phyloP scores from a whole-genome alignment of 345 rosid genomes.

The Brassica juncea region DNA sequence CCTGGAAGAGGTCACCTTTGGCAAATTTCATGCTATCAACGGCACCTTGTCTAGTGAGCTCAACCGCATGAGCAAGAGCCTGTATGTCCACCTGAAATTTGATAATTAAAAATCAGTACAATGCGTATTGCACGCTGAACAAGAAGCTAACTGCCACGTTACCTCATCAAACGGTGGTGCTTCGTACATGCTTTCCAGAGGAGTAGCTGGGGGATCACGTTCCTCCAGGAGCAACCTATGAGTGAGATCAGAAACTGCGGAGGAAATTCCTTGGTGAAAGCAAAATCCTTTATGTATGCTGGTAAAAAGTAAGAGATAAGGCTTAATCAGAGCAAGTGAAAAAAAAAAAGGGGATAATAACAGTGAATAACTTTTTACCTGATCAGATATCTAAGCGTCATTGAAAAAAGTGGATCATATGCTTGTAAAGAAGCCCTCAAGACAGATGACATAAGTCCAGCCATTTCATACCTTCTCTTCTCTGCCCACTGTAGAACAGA shows the following conservation, averaged over 20 bases:
- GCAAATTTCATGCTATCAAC: constrained; percentile 93
- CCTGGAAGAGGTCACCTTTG: constrained; percentile 87
- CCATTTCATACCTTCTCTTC: constrained; percentile 84
- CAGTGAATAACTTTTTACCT: constrained; percentile 47
- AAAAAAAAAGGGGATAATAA: not conserved
- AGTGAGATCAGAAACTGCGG: constrained; percentile 86
- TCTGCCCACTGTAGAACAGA: constrained; percentile 79
- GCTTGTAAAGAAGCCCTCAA: constrained; percentile 85
- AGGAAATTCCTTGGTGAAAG: constrained; percentile 70
- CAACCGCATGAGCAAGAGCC: constrained; percentile 97
- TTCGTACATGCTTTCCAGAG: constrained; percentile 67
- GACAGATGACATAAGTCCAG: constrained; percentile 84
- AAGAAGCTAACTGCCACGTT: constrained; percentile 20
- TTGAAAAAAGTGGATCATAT: constrained; percentile 78
- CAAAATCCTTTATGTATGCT: constrained; percentile 90
- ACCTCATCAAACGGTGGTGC: constrained; percentile 97
- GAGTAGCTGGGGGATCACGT: constrained; percentile 78
- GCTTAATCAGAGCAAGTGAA: constrained; percentile 13
- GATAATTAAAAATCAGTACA: constrained; percentile 16
- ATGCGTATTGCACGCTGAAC: not conserved
- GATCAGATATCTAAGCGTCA: constrained; percentile 85
- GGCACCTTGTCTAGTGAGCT: constrained; percentile 94
- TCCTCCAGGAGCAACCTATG: constrained; percentile 85
- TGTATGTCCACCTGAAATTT: constrained; percentile 79
- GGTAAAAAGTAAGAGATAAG: constrained; percentile 34